Percentiles rank a stretch among this genome's conserved stretches.
Conservation (phyloP, 73 alveolate genomes). For the Breviolum minutum region DNA sequence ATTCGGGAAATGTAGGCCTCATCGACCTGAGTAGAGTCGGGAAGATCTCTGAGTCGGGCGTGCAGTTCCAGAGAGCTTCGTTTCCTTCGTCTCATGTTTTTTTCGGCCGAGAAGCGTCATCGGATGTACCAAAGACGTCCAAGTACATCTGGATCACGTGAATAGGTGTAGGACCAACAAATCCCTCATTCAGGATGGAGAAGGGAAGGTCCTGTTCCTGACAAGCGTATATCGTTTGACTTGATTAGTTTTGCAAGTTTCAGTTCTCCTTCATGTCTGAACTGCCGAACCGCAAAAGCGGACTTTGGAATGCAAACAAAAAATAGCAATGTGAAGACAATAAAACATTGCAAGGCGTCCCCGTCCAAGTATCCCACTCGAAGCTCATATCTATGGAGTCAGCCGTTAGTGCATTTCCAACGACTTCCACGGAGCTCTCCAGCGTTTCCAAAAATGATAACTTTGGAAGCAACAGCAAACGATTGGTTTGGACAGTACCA, state of each 20-base stretch:
- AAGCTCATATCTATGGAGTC: constrained; percentile 84
- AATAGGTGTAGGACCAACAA: constrained; percentile 70
- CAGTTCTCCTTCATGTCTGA: too few species aligned
- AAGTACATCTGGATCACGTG: constrained; percentile 76
- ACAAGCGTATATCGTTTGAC: background rate
- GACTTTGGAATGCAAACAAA: too few species aligned
- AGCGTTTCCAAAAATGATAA: constrained; percentile 50
- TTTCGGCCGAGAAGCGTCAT: background rate
- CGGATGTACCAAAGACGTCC: constrained; percentile 34
- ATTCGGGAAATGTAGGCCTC: constrained; percentile 39
- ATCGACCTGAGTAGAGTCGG: constrained; percentile 6
- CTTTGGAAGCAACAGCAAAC: constrained; percentile 63
- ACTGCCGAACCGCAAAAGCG: too few species aligned
- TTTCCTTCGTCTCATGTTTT: background rate
- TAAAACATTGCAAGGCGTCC: background rate
- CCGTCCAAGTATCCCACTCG: constrained; percentile 61
- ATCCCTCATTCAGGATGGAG: constrained; percentile 72
- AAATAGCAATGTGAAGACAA: background rate
- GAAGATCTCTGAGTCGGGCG: too few species aligned
- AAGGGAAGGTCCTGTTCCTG: constrained; percentile 71
- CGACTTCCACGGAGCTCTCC: constrained; percentile 45
- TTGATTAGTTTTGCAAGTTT: too few species aligned
- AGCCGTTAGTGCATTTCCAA: constrained; percentile 72
- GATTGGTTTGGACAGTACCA: constrained; percentile 47
- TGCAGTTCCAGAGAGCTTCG: background rate